Percentiles rank a stretch among this genome's conserved stretches.
phyloP scores from a whole-genome alignment of 495 filamentous ascomycete genomes.

The Penicillium paxilli region DNA sequence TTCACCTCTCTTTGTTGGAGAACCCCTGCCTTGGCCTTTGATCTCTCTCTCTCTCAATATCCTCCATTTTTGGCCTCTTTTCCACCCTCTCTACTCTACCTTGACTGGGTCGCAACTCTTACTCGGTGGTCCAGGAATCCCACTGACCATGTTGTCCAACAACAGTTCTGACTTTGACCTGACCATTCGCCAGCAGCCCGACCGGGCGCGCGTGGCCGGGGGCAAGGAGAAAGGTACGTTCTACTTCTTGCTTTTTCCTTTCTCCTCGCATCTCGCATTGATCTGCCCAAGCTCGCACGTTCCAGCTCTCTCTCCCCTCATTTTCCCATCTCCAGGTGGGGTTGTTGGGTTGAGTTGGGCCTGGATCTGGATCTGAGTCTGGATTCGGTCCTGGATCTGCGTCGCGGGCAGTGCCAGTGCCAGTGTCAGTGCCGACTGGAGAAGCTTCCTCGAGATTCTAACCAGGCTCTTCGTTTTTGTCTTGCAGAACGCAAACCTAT shows the following conservation, averaged over 20 bases:
- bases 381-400: neutral
- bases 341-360: neutral
- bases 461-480: too few relatives aligned
- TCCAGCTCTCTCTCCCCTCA: constrained; percentile 3
- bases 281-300: neutral
- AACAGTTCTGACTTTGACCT: constrained; percentile 60
- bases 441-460: neutral
- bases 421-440: neutral
- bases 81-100: constrained; percentile 1
- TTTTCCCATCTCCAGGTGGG: neutral
- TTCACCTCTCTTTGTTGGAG: neutral
- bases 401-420: neutral
- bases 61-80: neutral
- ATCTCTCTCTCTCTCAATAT: neutral
- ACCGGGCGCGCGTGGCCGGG: constrained; percentile 65
- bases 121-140: constrained; percentile 30
- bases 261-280: neutral
- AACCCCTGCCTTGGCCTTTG: constrained; percentile 6
- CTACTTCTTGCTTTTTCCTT: neutral
- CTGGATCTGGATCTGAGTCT: constrained; percentile 30
- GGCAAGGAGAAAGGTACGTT: constrained; percentile 69
- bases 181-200: constrained; percentile 65
- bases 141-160: constrained; percentile 46
- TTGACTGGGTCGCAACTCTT: constrained; percentile 30
- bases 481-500: constrained; percentile 83